Base-by-base conservation (phyloP, 2,329 filamentous ascomycete genomes). In the Alternaria solani region DNA sequence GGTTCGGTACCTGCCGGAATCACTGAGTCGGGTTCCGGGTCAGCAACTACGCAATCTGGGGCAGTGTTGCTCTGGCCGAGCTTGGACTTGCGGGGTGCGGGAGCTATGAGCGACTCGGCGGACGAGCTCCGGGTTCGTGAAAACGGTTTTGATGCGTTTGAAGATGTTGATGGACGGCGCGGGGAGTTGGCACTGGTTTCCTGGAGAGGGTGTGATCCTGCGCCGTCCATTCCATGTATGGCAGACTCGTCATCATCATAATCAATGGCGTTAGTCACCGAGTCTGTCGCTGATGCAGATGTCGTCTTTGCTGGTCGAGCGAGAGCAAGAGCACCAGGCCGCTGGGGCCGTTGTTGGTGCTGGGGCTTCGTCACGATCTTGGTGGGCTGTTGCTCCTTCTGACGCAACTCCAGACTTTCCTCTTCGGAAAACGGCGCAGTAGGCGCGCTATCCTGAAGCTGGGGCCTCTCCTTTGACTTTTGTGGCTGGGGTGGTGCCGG, bases 161-260 rank as follows among this genome's bases (percentile, higher is more conserved):
- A 74, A 9, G 70, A 69, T 9, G 67, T 71, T n/a, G 76, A 77
- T 4, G 61, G 72, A 7, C 68, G 70, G n/a, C 72, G 71, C 2
- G 72, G 66, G 25, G 71, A 75, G 44, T 77, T 76, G 12, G 69
- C 68, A 53, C 63, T 69, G 43, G 70, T 72, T 25, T 75, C 71
- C 44, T 72, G 72, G 7, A 78, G 62, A 38, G 74, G 70, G 7
- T 67, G 46, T 2, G 73, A 72, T 30, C 59, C 62, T 58, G 59
- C 51, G 5, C 68, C 73, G 48, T 77, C 73, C 7, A 67, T 64
- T 7, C 43, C 59, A n/a, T 49, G 55, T 28, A 64, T 52, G 9
- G 51, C 20, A 4, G 62, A 56, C 20, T 66, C 65, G 4, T 66
- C 43, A 36, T 70, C 59, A 5, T 54, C 61, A 43, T 32, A 64